These are phyloP conservation scores for Camellia lanceoleosa DNA, from an alignment of 148 eudicot genomes.

Conservation along the genomic window DNA sequence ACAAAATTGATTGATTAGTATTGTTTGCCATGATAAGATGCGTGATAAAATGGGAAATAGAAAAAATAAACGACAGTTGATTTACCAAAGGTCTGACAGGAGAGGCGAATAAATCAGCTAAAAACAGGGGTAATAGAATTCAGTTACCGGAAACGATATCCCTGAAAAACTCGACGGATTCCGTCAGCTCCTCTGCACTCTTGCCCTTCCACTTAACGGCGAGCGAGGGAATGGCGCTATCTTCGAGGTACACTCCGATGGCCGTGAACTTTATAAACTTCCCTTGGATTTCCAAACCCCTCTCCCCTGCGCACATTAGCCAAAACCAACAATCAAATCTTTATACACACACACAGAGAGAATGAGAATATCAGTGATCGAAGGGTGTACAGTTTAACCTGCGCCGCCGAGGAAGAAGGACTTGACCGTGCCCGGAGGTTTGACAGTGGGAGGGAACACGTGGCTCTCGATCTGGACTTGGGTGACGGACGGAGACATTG, in stretches of 20 bases:
- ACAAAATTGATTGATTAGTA: too few species aligned
- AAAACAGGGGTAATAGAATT: too few species aligned
- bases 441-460: conserved; percentile 53
- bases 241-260: conserved; percentile 68
- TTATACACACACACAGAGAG: background rate
- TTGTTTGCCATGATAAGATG: too few species aligned
- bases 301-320: conserved; percentile 51
- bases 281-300: conserved; percentile 64
- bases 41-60: too few species aligned
- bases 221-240: conserved; percentile 43
- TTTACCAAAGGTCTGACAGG: too few species aligned
- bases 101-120: too few species aligned
- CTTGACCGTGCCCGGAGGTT: conserved; percentile 54
- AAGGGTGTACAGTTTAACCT: conserved; percentile 27
- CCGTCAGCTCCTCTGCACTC: conserved; percentile 40
- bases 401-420: conserved; percentile 76
- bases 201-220: conserved; percentile 81
- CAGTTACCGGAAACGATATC: too few species aligned
- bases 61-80: too few species aligned
- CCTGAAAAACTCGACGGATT: conserved; percentile 62
- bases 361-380: background rate
- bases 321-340: background rate
- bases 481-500: conserved; percentile 33
- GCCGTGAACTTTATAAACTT: conserved; percentile 61
- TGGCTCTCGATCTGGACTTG: conserved; percentile 44